Base-by-base conservation (phyloP, 495 filamentous ascomycete species). In the Staphylotrichum longicolle region DNA sequence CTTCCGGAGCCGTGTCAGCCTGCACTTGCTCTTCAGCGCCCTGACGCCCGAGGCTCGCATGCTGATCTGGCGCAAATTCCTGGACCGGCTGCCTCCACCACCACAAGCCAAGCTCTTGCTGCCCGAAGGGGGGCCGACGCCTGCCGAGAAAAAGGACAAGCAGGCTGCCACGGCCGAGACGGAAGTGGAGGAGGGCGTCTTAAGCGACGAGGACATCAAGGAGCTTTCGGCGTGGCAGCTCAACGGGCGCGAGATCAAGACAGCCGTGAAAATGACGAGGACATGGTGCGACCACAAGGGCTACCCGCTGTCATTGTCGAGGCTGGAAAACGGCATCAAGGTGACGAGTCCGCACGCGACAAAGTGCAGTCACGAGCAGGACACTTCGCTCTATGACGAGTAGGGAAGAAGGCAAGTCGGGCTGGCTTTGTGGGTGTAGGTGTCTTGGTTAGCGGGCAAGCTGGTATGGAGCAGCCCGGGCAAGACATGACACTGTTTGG, bases 181-280 rank as follows among this genome's bases (percentile, higher is more conserved):
- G 39, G 54, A 41, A 9, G 15, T 6, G 30, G 49, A 58, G 30
- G 63, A 64, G 7, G 64, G 58, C 10, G 57, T 54, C 15, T 65
- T 84, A 57, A 69, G 67, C 11, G 74, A 80, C 1, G 63, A 64
- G 8, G 75, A 85, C n/a, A 62, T 83, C 7, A 66, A 77, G 33
- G 65, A 71, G 39, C 70, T 88, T 35, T 75, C 76, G 1, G 60
- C 60, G 3, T 70, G 77, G 61, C 64, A 78, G 55, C 69, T 88
- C 70, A 88, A 88, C 65, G 85, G 85, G 0, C 68, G 84, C 47
- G 80, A 88, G 72, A 89, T 88, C 62, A 85, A 86, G 71, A 89
- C 86, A 66, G 76, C 83, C 3, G 73, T 88, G 30, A 85, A 86
- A 69, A 86, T 72, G 70, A 64, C 66, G 1, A 55, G 55, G 35